These are phyloP conservation scores for Leucocoprinus birnbaumii DNA, from an alignment of 768 basidiomycete genomes.

Conservation along the genomic window DNA sequence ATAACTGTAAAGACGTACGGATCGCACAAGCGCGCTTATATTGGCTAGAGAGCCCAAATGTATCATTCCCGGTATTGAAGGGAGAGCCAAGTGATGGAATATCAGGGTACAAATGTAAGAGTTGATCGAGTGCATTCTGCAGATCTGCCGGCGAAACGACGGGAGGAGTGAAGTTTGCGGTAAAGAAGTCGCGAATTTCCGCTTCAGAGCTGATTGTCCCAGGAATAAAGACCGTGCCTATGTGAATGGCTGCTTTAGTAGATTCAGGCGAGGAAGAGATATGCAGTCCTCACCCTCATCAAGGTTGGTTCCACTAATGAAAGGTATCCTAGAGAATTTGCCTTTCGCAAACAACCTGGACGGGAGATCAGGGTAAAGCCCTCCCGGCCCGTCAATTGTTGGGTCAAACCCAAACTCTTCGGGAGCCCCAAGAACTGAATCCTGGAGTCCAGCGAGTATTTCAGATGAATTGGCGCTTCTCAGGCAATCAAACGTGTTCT, in stretches of 20 bases:
- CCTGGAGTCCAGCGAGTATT: conserved; percentile 19
- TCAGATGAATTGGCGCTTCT: conserved; percentile 20
- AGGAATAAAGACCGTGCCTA: conserved; percentile 35
- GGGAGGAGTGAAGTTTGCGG: conserved; percentile 26
- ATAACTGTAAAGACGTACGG: conserved; percentile 15
- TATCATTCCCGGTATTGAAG: conserved; percentile 41
- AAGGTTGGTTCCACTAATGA: conserved; percentile 41
- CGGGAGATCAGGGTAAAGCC: conserved; percentile 36
- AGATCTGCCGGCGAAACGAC: conserved; percentile 20
- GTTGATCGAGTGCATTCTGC: conserved; percentile 17
- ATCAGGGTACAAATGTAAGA: conserved; percentile 39
- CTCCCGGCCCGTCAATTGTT: conserved; percentile 38
- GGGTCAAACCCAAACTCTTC: conserved; percentile 30
- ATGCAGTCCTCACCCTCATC: conserved; percentile 37
- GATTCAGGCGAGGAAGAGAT: no score
- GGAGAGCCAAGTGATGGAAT: no score
- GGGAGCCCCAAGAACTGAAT: conserved; percentile 13
- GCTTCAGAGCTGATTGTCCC: conserved; percentile 19
- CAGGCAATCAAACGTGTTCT: conserved; percentile 34
- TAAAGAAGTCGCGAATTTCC: conserved; percentile 23
- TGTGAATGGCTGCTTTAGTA: not conserved
- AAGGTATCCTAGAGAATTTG: conserved; percentile 33
- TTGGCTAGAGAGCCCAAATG: conserved; percentile 34
- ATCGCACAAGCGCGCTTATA: conserved; percentile 31
- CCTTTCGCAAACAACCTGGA: conserved; percentile 27